Evolutionary conservation across 176 grass and related monocot genomes (phyloP).

Genomic region (Zea mays): Zm-B73-REFERENCE-NAM-5.0 NC_050100.1:216704501-216705000

Average conservation of each 20-base stretch:
- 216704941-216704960: constrained; percentile 74
- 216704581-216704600: not conserved
- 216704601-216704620: no score
- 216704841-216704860: constrained; percentile 10
- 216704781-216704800: not conserved
- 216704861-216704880: not conserved
- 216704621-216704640: no score
- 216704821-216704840: not conserved
- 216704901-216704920: not conserved
- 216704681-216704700: not conserved
- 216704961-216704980: constrained; percentile 75
- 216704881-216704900: not conserved
- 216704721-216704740: not conserved
- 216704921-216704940: constrained; percentile 8
- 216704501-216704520: constrained; percentile 22
- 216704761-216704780: not conserved
- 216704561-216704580: not conserved
- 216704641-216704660: no score
- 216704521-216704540: not conserved
- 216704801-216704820: not conserved
- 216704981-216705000: constrained; percentile 63
- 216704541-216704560: not conserved
- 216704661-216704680: no score
- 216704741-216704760: not conserved
- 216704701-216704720: not conserved